A percentile compares a stretch with the other conserved stretches of the same genome.
Evolutionary conservation across 164 flowering plant species (phyloP).

Genomic region (Akebia trifoliata): DNA sequence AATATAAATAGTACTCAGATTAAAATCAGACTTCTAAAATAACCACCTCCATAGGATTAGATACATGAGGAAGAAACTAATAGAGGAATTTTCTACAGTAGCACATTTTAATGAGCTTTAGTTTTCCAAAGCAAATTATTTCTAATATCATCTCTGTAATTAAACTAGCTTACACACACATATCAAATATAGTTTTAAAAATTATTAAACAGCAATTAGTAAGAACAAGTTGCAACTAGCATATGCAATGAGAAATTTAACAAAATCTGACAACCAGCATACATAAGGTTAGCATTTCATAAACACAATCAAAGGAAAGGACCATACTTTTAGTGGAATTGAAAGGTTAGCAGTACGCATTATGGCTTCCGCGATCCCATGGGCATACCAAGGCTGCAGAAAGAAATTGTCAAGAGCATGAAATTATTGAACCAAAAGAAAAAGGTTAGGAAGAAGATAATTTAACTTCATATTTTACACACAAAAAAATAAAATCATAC

Average conservation of each 20-base stretch:
- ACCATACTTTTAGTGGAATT: constrained; percentile 75
- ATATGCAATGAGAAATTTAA: constrained; percentile 1
- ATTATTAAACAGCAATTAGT: neutral
- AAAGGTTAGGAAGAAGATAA: neutral
- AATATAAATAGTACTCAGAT: too few relatives aligned
- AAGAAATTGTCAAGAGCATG: neutral
- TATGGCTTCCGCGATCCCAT: constrained; percentile 95
- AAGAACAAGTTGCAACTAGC: neutral
- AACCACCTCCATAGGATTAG: too few relatives aligned
- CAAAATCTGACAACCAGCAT: too few relatives aligned
- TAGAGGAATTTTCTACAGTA: too few relatives aligned
- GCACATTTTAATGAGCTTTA: neutral
- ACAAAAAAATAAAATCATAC: neutral
- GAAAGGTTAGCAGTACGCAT: constrained; percentile 89
- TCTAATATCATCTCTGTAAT: neutral
- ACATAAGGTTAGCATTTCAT: neutral
- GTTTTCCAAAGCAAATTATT: neutral
- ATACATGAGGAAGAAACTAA: too few relatives aligned
- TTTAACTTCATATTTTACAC: neutral
- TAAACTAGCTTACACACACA: neutral
- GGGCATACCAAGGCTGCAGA: constrained; percentile 98
- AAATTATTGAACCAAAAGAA: neutral
- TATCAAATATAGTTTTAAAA: neutral
- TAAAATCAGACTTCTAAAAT: too few relatives aligned
- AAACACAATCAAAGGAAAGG: neutral